Evolutionary conservation across 805 yeast species (phyloP), one percentile per base, ranked within the genome.

Genomic region (Geotrichum ghanense): DNA sequence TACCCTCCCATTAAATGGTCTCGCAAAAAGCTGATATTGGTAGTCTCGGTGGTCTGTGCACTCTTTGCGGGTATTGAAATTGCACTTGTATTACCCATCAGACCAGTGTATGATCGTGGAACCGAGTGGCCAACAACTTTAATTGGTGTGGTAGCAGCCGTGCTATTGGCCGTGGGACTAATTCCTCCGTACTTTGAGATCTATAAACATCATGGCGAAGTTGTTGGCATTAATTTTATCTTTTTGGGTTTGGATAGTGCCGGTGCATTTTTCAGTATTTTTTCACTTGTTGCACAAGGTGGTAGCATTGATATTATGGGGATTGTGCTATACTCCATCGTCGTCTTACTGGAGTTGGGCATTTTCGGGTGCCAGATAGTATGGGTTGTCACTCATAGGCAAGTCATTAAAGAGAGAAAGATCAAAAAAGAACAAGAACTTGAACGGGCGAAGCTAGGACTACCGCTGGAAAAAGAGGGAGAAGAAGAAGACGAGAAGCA

Each of bases 111-210:
- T 53, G 63, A 63, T 22, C 69, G 73, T 5, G 81, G 76, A 3
- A 60, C 55, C 12, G 65, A 66, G 21, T 86, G 95, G 94, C 96
- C 97, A 1, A 71, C 79, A 54, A 63, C 87, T 26, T 71, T 89
- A 24, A 74, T 88, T 54, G 97, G 97, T 12, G 74, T 85, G 23
- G 51, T 86, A 16, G 95, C 97, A 0, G 77, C 92, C 1, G 69
- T 89, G 0, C 60, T 85, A 17, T 66, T 90, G 6, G 92, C 83
- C 0, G 59, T 74, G 2, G 97, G 97, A 0, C 69, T 90, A 27
- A 52, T 90, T 0, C 97, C 97, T 0, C 96, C 97, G 3, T 90
- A 89, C 60, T 79, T 78, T 54, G 97, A 90, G 61, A 66, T 90
- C 22, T 74, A 78, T 25, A 84, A 86, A 57, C 71, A 95, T 52